phyloP scores from a whole-genome alignment of 768 basidiomycete species.

The Boletus tomentosulus region DNA sequence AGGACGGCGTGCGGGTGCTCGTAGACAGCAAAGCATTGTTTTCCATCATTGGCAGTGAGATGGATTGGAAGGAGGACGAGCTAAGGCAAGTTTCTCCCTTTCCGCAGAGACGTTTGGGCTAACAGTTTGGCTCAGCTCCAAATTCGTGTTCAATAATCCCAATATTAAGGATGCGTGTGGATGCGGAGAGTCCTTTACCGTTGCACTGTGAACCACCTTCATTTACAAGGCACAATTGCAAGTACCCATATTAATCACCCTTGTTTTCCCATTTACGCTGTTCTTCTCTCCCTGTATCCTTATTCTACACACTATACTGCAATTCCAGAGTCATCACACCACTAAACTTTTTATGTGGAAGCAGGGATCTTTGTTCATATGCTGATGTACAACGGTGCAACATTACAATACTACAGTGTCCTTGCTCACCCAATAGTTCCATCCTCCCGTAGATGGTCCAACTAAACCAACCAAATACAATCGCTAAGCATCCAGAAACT shows the following conservation, averaged over 20 bases:
- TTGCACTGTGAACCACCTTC: conserved; percentile 26
- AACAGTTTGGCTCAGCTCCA: conserved; percentile 46
- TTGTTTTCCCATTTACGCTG: background rate
- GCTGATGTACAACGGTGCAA: conserved; percentile 7
- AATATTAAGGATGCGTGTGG: conserved; percentile 95
- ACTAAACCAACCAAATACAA: background rate
- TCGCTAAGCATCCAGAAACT: conserved; percentile 53
- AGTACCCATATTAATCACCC: conserved; percentile 10
- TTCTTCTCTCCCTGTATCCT: conserved; percentile 24
- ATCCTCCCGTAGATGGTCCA: background rate
- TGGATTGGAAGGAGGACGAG: conserved; percentile 96
- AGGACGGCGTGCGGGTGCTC: conserved; percentile 89
- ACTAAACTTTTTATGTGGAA: conserved; percentile 1
- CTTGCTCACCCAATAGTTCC: background rate
- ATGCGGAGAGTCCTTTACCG: conserved; percentile 89
- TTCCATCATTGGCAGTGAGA: conserved; percentile 96
- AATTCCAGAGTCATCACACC: background rate
- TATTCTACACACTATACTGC: conserved; percentile 19
- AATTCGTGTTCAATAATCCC: conserved; percentile 83
- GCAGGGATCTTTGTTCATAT: conserved; percentile 10
- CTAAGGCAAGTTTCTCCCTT: conserved; percentile 52
- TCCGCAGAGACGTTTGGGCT: background rate
- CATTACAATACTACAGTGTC: conserved; percentile 16
- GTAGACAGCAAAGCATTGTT: conserved; percentile 97
- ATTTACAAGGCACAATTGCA: conserved; percentile 5